Percentiles rank a stretch among this genome's conserved stretches.
Conservation (phyloP, 768 basidiomycete genomes). For the Lyophyllum atratum region DNA sequence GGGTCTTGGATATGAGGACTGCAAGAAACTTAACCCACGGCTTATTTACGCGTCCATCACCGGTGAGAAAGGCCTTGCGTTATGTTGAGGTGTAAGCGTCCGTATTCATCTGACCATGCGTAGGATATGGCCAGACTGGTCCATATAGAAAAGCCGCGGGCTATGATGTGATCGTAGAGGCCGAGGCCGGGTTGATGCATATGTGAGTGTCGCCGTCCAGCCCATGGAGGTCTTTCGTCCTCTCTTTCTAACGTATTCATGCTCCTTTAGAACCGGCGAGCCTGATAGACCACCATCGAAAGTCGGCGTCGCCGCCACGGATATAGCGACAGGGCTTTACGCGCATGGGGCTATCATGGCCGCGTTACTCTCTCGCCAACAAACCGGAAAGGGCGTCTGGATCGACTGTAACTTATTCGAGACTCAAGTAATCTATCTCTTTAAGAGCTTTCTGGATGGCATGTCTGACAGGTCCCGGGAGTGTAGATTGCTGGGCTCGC, state of each 20-base stretch:
- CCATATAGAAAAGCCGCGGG: slow-evolving; percentile 84
- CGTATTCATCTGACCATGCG: not conserved
- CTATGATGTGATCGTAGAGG: slow-evolving; percentile 87
- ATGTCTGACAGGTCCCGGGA: not conserved
- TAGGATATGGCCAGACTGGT: slow-evolving; percentile 73
- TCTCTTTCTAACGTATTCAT: not conserved
- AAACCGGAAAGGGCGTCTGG: slow-evolving; percentile 87
- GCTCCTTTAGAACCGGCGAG: slow-evolving; percentile 74
- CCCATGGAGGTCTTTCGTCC: slow-evolving; percentile 11
- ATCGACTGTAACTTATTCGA: slow-evolving; percentile 95
- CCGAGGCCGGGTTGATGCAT: slow-evolving; percentile 93
- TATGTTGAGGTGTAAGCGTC: not conserved
- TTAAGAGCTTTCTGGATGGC: not conserved
- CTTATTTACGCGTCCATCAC: slow-evolving; percentile 91
- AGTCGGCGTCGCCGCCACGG: slow-evolving; percentile 94
- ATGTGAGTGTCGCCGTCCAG: slow-evolving; percentile 54
- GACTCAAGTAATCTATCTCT: slow-evolving; percentile 60
- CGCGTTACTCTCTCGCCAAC: slow-evolving; percentile 75
- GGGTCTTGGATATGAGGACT: slow-evolving; percentile 87
- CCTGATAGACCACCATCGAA: slow-evolving; percentile 84
- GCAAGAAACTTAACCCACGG: slow-evolving; percentile 71
- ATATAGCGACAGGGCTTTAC: slow-evolving; percentile 86
- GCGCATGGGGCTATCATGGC: slow-evolving; percentile 94
- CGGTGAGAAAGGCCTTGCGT: slow-evolving; percentile 44
- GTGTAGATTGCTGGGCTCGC: slow-evolving; percentile 83